Evolutionary conservation across 1,139 yeast species (phyloP).

Genomic region (Taphrina populina): DNA sequence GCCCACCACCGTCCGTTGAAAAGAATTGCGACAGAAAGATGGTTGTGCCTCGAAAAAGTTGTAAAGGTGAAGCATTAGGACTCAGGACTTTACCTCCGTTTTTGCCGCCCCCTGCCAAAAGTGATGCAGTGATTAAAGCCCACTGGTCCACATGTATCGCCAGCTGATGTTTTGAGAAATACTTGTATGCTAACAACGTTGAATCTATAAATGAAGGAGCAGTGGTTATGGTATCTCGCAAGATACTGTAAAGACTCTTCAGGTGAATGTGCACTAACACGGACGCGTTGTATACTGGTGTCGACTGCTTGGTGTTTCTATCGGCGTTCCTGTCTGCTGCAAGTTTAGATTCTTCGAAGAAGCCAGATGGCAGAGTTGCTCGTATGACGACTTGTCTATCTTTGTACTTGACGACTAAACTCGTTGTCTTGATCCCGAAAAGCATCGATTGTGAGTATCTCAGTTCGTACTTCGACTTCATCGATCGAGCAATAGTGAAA

Average conservation of each 20-base stretch:
- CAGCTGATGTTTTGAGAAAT: constrained; percentile 36
- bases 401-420: constrained; percentile 3
- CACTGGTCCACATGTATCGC: neutral
- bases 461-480: constrained; percentile 49
- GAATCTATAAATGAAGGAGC: constrained; percentile 9
- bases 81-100: constrained; percentile 21
- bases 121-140: constrained; percentile 12
- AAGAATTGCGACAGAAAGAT: constrained; percentile 14
- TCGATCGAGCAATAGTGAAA: constrained; percentile 65
- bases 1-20: neutral
- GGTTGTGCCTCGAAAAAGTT: constrained; percentile 14
- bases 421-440: neutral
- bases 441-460: neutral
- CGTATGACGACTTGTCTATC: constrained; percentile 46
- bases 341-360: constrained; percentile 46
- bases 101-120: constrained; percentile 19
- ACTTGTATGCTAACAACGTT: constrained; percentile 7
- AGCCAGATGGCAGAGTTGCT: constrained; percentile 56
- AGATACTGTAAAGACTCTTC: neutral
- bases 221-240: neutral
- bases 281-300: constrained; percentile 37
- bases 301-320: constrained; percentile 36
- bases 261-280: neutral
- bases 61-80: constrained; percentile 15
- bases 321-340: constrained; percentile 45